phyloP scores from a whole-genome alignment of 169 alveolate species.

The Sarcocystis neurona region DNA sequence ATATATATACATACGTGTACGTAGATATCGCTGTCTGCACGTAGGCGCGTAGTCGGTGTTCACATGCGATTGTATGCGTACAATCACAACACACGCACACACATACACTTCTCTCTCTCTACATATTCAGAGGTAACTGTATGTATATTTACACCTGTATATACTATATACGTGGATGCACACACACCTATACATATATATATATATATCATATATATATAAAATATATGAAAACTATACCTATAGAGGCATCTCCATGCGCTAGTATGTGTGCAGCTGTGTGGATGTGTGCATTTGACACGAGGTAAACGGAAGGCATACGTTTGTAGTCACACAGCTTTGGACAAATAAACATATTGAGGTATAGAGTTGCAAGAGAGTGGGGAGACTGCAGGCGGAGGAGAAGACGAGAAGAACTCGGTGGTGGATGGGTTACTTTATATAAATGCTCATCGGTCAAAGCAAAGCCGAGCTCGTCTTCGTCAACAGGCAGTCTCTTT shows the following conservation, averaged over 20 bases:
- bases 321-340: no score
- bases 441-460: constrained; percentile 76
- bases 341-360: no score
- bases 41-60: no score
- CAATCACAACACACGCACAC: no score
- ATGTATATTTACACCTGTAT: background rate
- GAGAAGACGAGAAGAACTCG: no score
- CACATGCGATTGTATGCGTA: no score
- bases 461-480: constrained; percentile 80
- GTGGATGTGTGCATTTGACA: background rate
- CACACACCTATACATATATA: background rate
- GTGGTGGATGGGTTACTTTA: constrained; percentile 41
- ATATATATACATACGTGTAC: no score
- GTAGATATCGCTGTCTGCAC: no score
- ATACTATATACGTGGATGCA: background rate
- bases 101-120: no score
- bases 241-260: background rate
- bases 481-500: constrained; percentile 76
- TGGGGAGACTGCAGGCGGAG: no score
- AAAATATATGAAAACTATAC: background rate
- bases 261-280: background rate
- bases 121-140: background rate
- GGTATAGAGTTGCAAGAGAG: no score
- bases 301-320: no score
- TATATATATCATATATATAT: background rate